Percentiles rank a stretch among this genome's conserved stretches.
Evolutionary conservation across 495 filamentous ascomycete species (phyloP).

Genomic region (Aspergillus panamensis): DNA sequence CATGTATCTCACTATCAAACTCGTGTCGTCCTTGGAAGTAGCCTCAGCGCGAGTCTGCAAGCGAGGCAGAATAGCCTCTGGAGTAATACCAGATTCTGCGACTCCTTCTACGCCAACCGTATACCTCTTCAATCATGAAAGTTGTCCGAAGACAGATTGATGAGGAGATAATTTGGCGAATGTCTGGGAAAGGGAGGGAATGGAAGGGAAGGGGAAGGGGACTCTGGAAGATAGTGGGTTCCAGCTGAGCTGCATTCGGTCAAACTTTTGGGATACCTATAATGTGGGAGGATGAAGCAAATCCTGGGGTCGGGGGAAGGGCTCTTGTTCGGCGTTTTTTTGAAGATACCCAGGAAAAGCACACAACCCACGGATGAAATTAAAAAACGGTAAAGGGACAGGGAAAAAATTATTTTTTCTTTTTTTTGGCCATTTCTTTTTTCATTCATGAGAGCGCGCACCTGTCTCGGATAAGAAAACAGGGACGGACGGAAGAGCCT

Average conservation of each 20-base stretch:
- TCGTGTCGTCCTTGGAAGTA: conserved; percentile 32
- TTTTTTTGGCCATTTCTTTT: conserved; percentile 17
- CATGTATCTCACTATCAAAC: conserved; percentile 56
- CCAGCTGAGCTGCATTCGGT: background rate
- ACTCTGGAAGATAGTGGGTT: background rate
- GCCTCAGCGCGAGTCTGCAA: conserved; percentile 52
- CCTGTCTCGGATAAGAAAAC: conserved; percentile 24
- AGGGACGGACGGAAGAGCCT: conserved; percentile 22
- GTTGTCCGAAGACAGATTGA: conserved; percentile 38
- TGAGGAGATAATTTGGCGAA: conserved; percentile 50
- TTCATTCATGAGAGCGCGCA: conserved; percentile 10
- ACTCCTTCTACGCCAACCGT: conserved; percentile 47
- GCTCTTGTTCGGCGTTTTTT: background rate
- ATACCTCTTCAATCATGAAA: conserved; percentile 50
- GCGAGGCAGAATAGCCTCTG: conserved; percentile 38
- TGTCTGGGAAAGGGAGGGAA: background rate
- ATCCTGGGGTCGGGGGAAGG: background rate
- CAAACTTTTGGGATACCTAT: conserved; percentile 1
- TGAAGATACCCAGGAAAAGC: background rate
- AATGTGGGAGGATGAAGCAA: conserved; percentile 8
- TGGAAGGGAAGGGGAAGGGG: background rate
- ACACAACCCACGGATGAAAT: conserved; percentile 9
- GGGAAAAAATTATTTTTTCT: conserved; percentile 25
- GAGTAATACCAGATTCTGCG: conserved; percentile 27
- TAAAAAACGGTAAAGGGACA: background rate